phyloP scores from a whole-genome alignment of 1,284 basidiomycete species.

The Athelia psychrophila region DNA sequence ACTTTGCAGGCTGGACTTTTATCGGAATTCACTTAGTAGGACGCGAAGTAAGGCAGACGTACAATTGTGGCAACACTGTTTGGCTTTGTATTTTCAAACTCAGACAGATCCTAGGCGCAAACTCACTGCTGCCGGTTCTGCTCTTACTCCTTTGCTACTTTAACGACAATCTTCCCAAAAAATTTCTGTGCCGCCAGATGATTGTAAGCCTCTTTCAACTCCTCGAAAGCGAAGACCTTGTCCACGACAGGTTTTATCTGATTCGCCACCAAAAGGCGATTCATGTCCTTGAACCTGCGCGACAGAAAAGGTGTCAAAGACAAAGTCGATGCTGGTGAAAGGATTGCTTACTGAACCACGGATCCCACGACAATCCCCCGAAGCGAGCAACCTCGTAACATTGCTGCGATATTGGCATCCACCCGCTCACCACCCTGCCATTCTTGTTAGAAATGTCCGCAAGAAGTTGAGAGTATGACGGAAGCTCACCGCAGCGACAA shows the following conservation, averaged over 20 bases:
- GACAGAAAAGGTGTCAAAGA: no score
- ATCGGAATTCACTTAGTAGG: no score
- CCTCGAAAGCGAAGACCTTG: slow-evolving; percentile 48
- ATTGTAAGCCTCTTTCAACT: slow-evolving; percentile 40
- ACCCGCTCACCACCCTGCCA: slow-evolving; percentile 9
- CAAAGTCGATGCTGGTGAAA: not conserved
- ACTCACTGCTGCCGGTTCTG: no score
- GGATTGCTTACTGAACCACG: slow-evolving; percentile 27
- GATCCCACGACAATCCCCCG: slow-evolving; percentile 34
- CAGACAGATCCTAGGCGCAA: no score
- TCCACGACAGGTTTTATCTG: slow-evolving; percentile 44
- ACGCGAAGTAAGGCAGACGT: no score
- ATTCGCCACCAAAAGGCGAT: slow-evolving; percentile 37
- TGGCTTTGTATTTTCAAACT: no score
- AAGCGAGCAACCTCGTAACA: slow-evolving; percentile 17
- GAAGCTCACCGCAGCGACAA: slow-evolving; percentile 32
- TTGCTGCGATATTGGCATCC: slow-evolving; percentile 6
- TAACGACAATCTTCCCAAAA: no score
- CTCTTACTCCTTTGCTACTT: no score
- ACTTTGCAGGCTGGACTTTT: no score
- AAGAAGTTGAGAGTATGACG: no score
- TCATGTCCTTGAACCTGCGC: slow-evolving; percentile 46
- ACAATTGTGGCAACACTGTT: no score
- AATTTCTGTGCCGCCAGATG: slow-evolving; percentile 42
- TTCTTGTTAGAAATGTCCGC: no score